A percentile compares a stretch with the other conserved stretches of the same genome.
Conservation (phyloP, 2,329 filamentous ascomycete species). For the Colletotrichum sp. region DNA sequence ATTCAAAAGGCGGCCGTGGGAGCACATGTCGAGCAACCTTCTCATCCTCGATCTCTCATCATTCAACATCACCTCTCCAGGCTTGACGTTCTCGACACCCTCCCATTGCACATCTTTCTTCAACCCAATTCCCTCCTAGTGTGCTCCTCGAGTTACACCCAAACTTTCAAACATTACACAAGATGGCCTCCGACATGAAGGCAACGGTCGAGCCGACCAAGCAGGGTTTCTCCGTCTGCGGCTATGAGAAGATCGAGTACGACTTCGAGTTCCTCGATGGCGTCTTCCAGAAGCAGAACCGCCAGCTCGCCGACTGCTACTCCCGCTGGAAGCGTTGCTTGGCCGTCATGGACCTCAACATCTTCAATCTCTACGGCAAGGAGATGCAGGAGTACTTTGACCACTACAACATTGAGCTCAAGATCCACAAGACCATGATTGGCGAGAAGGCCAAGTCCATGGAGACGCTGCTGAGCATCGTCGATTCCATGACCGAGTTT, state of each 20-base stretch:
- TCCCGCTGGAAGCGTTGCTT: conserved; percentile 68
- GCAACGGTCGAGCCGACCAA: conserved; percentile 68
- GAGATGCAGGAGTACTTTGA: conserved; percentile 72
- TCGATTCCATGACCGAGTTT: conserved; percentile 77
- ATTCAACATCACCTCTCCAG: not conserved
- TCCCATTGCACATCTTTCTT: not conserved
- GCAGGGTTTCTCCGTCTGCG: conserved; percentile 72
- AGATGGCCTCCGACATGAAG: conserved; percentile 71
- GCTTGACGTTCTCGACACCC: not conserved
- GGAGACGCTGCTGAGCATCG: conserved; percentile 71
- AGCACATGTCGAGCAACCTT: not conserved
- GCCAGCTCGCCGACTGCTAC: conserved; percentile 69
- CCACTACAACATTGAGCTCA: conserved; percentile 65
- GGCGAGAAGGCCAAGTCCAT: conserved; percentile 79
- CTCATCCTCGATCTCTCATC: not conserved
- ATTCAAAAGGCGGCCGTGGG: conserved; percentile 14
- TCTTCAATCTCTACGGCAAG: conserved; percentile 70
- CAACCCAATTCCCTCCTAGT: not conserved
- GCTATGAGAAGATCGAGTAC: conserved; percentile 79
- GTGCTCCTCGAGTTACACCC: not conserved
- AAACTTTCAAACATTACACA: conserved; percentile 16
- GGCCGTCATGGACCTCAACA: conserved; percentile 74
- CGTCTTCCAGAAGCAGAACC: conserved; percentile 66
- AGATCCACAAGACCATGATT: conserved; percentile 75
- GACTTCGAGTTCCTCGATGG: conserved; percentile 77